Percentiles rank a stretch among this genome's conserved stretches.
These are phyloP conservation scores for Coemansia sp. DNA, from an alignment of 192 early-diverging fungal species.

Conservation along the genomic window DNA sequence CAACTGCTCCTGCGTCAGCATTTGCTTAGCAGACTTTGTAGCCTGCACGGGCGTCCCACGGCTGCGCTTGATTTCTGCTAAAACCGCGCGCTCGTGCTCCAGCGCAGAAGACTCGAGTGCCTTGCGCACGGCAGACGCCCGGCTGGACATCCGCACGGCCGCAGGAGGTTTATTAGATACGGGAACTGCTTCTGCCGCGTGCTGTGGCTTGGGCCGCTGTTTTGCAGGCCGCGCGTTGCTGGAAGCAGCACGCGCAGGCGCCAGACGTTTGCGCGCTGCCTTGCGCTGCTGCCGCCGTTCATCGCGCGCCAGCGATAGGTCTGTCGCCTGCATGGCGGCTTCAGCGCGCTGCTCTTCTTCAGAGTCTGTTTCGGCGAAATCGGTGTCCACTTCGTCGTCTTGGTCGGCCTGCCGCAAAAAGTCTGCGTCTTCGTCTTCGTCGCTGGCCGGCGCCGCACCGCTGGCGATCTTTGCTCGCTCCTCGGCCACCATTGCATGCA, in stretches of 20 bases:
- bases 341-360: constrained; percentile 35
- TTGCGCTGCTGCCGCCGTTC: constrained; percentile 36
- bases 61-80: constrained; percentile 25
- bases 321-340: constrained; percentile 22
- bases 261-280: constrained; percentile 23
- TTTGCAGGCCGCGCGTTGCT: no score
- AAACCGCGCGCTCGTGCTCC: constrained; percentile 26
- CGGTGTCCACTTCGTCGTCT: constrained; percentile 40
- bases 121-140: constrained; percentile 42
- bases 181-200: no score
- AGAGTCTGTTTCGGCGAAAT: constrained; percentile 49
- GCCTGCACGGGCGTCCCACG: neutral
- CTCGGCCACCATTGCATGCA: constrained; percentile 41
- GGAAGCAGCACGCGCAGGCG: no score
- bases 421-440: constrained; percentile 49
- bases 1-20: constrained; percentile 45
- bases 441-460: constrained; percentile 29
- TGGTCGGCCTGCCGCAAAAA: constrained; percentile 23
- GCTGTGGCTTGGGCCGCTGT: no score
- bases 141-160: constrained; percentile 37
- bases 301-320: constrained; percentile 18
- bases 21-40: no score
- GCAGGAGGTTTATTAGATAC: no score
- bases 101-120: constrained; percentile 34
- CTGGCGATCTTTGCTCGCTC: constrained; percentile 39